Conservation (phyloP, 1,284 basidiomycete species). For the Laetiporus sulphureus region DNA sequence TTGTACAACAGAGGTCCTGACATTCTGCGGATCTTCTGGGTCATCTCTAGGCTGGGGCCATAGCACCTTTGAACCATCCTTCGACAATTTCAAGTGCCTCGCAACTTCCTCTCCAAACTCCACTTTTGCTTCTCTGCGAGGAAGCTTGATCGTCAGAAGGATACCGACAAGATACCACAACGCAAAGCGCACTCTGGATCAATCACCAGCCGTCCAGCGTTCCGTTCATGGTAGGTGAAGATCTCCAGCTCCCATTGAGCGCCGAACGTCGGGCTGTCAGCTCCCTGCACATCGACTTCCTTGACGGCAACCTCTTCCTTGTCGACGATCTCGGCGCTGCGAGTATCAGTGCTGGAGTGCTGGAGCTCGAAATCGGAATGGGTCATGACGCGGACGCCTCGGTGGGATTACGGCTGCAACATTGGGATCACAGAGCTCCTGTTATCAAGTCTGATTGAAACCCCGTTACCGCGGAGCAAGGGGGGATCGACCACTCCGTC, state of each 20-base stretch:
- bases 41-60: slow-evolving; percentile 64
- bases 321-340: no score
- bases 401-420: not conserved
- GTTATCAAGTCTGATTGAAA: not conserved
- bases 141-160: not conserved
- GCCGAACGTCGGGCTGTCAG: not conserved
- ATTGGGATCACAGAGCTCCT: slow-evolving; percentile 3
- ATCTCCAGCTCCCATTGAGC: slow-evolving; percentile 30
- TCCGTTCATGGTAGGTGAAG: slow-evolving; percentile 43
- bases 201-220: slow-evolving; percentile 51
- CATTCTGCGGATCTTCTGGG: slow-evolving; percentile 61
- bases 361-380: not conserved
- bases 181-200: slow-evolving; percentile 46
- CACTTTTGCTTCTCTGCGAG: slow-evolving; percentile 42
- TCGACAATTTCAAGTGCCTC: slow-evolving; percentile 38
- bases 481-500: no score
- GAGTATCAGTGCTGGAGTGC: no score
- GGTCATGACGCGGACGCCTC: not conserved
- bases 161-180: not conserved
- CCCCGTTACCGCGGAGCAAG: not conserved
- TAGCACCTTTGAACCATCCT: slow-evolving; percentile 42
- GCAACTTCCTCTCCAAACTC: slow-evolving; percentile 47
- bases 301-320: not conserved
- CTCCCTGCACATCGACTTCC: not conserved
- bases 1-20: slow-evolving; percentile 18